Base-by-base conservation (phyloP, 345 rosid species). In the Eucalyptus dawsonii region DNA sequence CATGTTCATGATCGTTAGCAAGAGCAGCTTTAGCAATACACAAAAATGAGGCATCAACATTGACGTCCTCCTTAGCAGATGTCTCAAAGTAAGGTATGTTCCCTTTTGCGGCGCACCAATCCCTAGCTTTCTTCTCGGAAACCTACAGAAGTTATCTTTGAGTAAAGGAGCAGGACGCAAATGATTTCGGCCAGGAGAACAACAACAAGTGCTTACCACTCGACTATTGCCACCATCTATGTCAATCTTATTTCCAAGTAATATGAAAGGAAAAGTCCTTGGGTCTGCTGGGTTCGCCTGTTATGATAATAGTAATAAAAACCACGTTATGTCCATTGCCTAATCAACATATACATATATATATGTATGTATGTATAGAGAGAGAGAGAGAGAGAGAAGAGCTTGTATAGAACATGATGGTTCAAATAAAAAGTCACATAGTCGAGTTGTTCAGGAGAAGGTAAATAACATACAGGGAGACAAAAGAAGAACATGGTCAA, bases 141-240 rank as follows among this genome's bases (percentile, higher is more conserved):
- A 97, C 99, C 99, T 97, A 88, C 44, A 7, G 34, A 50, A 50
- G 69, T 91, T 58, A 80, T 72, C 86, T 67, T 42, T n/a, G 85
- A 69, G 56, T 54, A 51, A 72, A 50, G 83, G 54, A 60, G 54
- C 24, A 85, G 67, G n/a, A 42, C 67, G 47, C 3, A 50, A 56
- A 86, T 50, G 67, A 50, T 83, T 87, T 50, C 50, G 15, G 49
- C 80, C 89, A 86, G 80, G 9, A n/a, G 13, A 22, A 40, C 29
- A 86, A 44, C 22, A 53, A 50, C 86, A 88, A 56, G 56, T 88
- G 42, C 95, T 93, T 93, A 97, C 99, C 98, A 97, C 99, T 91
- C 99, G 95, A 91, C 99, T 97, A 88, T 97, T 97, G 91, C 99
- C 99, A 88, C 99, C 99, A 95, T 97, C 99, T 67, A 97, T 95